Conservation (phyloP, 2,329 filamentous ascomycete genomes). For the Pseudocercospora ulei region DNA sequence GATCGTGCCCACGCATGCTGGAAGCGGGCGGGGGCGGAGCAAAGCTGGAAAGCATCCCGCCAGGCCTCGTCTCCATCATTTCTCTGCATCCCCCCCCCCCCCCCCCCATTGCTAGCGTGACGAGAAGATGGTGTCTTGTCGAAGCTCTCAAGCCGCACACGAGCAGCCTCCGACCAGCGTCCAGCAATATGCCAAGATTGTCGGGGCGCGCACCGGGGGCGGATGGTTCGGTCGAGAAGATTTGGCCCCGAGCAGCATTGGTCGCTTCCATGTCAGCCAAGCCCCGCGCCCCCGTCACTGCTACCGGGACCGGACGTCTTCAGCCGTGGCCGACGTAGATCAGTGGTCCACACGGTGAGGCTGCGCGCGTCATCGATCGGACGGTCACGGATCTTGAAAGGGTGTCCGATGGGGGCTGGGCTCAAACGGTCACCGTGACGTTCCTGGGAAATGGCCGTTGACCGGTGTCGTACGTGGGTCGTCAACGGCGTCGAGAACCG, state of each 20-base stretch:
- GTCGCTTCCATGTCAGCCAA: constrained; percentile 46
- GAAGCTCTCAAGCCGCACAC: too few species aligned
- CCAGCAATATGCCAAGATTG: too few species aligned
- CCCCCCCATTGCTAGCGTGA: too few species aligned
- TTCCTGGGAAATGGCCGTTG: too few species aligned
- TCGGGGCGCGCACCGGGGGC: too few species aligned
- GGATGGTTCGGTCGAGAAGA: too few species aligned
- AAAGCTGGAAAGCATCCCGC: too few species aligned
- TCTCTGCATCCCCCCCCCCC: too few species aligned
- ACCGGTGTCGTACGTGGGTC: constrained; percentile 6
- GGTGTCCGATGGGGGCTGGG: constrained; percentile 28
- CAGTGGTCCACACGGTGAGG: constrained; percentile 20
- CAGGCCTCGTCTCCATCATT: constrained; percentile 36
- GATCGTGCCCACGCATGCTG: not conserved
- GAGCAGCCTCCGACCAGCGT: too few species aligned
- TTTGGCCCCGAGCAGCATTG: constrained; percentile 53
- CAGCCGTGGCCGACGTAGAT: not conserved
- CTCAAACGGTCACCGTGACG: too few species aligned
- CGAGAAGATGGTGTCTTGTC: too few species aligned
- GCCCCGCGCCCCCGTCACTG: constrained; percentile 56
- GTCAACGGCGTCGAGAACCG: constrained; percentile 11
- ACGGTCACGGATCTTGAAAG: constrained; percentile 28
- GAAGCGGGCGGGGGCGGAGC: too few species aligned
- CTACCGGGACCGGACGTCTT: constrained; percentile 38
- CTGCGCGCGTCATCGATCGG: constrained; percentile 26